These are phyloP conservation scores for Termitomyces titanicus DNA, from an alignment of 768 basidiomycete species.

Conservation along the genomic window DNA sequence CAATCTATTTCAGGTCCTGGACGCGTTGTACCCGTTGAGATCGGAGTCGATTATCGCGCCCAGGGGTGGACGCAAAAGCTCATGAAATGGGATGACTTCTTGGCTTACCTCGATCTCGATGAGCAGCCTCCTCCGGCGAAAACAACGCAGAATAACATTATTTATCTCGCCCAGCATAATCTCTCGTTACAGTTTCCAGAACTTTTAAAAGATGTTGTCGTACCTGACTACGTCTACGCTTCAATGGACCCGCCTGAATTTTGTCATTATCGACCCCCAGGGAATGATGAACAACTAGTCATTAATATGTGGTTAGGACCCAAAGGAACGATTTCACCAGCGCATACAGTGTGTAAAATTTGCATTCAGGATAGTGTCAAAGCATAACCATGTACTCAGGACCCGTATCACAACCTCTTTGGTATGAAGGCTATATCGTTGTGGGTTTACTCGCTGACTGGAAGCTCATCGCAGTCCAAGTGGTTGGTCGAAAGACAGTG, in stretches of 20 bases:
- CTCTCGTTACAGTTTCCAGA: constrained; percentile 82
- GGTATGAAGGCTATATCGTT: constrained; percentile 36
- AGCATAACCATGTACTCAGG: constrained; percentile 41
- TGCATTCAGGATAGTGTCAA: constrained; percentile 6
- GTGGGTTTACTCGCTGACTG: constrained; percentile 4
- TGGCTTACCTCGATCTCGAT: constrained; percentile 41
- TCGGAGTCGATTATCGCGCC: constrained; percentile 79
- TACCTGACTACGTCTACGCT: constrained; percentile 91
- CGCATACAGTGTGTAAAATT: constrained; percentile 64
- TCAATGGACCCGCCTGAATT: constrained; percentile 42
- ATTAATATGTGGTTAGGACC: constrained; percentile 86
- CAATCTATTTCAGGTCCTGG: constrained; percentile 69
- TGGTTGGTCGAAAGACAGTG: constrained; percentile 84
- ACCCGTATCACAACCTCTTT: constrained; percentile 92
- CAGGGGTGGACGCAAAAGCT: constrained; percentile 81
- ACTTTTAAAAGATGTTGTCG: constrained; percentile 65
- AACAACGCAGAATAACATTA: constrained; percentile 22
- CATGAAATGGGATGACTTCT: constrained; percentile 75
- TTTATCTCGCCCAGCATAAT: constrained; percentile 92
- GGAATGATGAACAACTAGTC: constrained; percentile 60
- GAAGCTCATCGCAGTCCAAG: constrained; percentile 56
- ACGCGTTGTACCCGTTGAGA: constrained; percentile 85
- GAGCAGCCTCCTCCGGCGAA: constrained; percentile 20
- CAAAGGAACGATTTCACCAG: constrained; percentile 74
- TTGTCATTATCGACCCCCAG: constrained; percentile 59